phyloP scores from a whole-genome alignment of 768 basidiomycete species.

The Trametes cingulata region DNA sequence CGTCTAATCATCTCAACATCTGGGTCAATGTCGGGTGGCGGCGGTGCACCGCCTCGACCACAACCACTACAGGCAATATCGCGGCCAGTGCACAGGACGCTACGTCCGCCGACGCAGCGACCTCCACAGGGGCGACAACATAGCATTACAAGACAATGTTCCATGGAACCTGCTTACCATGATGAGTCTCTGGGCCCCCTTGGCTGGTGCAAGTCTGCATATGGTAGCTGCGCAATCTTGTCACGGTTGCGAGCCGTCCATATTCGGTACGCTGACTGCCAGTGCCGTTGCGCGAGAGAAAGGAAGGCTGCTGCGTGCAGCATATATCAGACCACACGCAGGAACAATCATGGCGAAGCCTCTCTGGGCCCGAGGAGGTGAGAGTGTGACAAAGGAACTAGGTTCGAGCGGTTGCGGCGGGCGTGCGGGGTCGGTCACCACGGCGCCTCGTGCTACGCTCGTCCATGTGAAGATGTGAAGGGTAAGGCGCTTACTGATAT shows the following conservation, averaged over 20 bases:
- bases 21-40: slow-evolving; percentile 1
- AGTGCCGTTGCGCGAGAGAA: not conserved
- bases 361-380: not conserved
- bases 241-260: not conserved
- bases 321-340: not conserved
- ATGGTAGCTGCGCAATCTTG: not conserved
- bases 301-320: not conserved
- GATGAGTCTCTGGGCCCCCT: not conserved
- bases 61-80: slow-evolving; percentile 15
- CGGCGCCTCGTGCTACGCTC: slow-evolving; percentile 7
- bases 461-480: slow-evolving; percentile 4
- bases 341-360: not conserved
- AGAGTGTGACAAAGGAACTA: not conserved
- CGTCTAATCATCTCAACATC: slow-evolving; percentile 8
- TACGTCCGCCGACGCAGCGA: not conserved
- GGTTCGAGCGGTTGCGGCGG: not conserved
- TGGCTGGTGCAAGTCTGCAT: too few relatives aligned
- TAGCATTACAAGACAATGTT: not conserved
- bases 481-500: not conserved
- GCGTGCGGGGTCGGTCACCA: not conserved
- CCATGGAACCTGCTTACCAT: not conserved
- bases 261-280: not conserved
- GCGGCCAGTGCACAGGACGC: slow-evolving; percentile 2
- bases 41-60: slow-evolving; percentile 6
- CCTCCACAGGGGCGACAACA: not conserved